These are phyloP conservation scores for Russula olivacea DNA, from an alignment of 768 basidiomycete genomes.

Conservation along the genomic window DNA sequence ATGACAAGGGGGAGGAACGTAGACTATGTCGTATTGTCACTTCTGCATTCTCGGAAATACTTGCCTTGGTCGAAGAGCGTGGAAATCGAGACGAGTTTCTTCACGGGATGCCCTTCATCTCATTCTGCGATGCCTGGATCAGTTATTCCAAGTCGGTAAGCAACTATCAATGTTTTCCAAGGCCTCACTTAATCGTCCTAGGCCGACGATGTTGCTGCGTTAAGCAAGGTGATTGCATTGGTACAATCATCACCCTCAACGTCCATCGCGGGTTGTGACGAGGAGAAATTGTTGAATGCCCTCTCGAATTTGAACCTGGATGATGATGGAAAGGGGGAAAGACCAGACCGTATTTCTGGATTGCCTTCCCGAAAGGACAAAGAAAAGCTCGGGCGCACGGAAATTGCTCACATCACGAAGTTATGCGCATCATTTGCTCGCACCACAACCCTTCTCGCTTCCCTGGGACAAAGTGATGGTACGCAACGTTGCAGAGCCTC, in stretches of 20 bases:
- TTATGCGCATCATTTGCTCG: slow-evolving; percentile 23
- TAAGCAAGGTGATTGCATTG: slow-evolving; percentile 15
- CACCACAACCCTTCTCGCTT: slow-evolving; percentile 10
- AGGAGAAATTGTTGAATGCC: slow-evolving; percentile 14
- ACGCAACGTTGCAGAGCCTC: neutral
- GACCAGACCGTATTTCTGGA: neutral
- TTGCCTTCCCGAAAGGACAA: neutral
- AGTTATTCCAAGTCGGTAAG: slow-evolving; percentile 58
- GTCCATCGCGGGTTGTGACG: neutral
- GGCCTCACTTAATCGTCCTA: slow-evolving; percentile 27
- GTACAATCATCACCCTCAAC: slow-evolving; percentile 14
- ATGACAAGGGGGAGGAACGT: slow-evolving; percentile 15
- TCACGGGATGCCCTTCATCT: slow-evolving; percentile 47
- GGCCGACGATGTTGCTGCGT: slow-evolving; percentile 41
- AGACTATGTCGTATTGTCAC: slow-evolving; percentile 33
- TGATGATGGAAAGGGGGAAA: neutral
- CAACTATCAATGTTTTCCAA: neutral
- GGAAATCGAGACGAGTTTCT: slow-evolving; percentile 38
- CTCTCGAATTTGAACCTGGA: slow-evolving; percentile 15
- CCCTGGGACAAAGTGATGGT: slow-evolving; percentile 14
- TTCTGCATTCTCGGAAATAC: slow-evolving; percentile 39
- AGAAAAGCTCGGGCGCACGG: neutral
- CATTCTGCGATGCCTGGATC: slow-evolving; percentile 70
- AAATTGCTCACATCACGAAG: slow-evolving; percentile 17
- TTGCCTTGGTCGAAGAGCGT: slow-evolving; percentile 37